Conservation (phyloP, 1,139 yeast species). For the Geotrichum candidum region DNA sequence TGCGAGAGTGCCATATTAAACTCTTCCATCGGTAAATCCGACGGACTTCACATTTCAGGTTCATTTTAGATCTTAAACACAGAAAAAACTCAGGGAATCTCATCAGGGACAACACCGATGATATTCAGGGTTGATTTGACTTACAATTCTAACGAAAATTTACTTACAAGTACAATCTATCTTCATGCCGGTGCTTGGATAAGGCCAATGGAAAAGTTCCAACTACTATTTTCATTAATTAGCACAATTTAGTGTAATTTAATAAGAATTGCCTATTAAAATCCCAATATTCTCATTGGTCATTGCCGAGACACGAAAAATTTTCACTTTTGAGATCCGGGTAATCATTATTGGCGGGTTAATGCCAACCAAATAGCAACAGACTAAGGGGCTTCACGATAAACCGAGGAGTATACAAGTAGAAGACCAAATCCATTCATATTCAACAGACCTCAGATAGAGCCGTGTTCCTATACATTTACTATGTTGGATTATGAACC, state of each 20-base stretch:
- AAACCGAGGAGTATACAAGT: not conserved
- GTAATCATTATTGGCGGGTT: not conserved
- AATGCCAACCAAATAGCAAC: not conserved
- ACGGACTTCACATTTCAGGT: not conserved
- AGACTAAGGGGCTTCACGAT: not conserved
- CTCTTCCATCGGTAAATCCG: not conserved
- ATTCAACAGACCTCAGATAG: too few relatives aligned
- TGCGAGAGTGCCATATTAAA: not conserved
- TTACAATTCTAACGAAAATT: not conserved
- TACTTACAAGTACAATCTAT: not conserved
- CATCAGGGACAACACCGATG: not conserved
- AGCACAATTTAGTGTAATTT: not conserved
- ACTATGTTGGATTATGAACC: too few relatives aligned
- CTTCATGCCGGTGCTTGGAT: not conserved
- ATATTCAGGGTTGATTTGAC: not conserved
- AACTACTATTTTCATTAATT: not conserved
- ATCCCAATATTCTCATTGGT: not conserved
- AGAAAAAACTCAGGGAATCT: not conserved
- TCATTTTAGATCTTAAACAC: not conserved
- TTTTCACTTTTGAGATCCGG: not conserved
- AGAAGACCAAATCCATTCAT: not conserved
- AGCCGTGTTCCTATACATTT: too few relatives aligned
- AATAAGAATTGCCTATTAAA: not conserved
- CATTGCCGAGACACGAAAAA: not conserved
- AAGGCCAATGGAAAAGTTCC: not conserved